A percentile compares a stretch with the other conserved stretches of the same genome.
phyloP scores from a whole-genome alignment of 495 filamentous ascomycete genomes.

The Trichoderma gamsii region DNA sequence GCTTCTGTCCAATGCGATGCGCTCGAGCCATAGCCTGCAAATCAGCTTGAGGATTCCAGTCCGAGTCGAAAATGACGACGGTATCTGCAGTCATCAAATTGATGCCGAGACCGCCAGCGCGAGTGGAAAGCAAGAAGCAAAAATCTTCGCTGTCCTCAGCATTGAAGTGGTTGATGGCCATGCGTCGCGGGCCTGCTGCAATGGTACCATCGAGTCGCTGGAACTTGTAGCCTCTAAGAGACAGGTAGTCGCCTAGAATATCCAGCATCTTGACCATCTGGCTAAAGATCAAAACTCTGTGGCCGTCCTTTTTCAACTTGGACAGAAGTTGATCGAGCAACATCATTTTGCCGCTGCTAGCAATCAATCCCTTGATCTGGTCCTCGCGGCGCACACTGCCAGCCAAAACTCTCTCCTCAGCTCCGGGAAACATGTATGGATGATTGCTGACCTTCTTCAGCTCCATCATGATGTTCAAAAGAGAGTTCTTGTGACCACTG shows the following conservation, averaged over 20 bases:
- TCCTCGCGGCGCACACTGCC: conserved; percentile 77
- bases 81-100: conserved; percentile 99
- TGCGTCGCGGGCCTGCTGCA: conserved; percentile 69
- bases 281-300: conserved; percentile 96
- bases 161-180: conserved; percentile 98
- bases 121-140: conserved; percentile 90
- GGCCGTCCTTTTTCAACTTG: conserved; percentile 84
- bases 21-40: conserved; percentile 97
- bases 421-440: conserved; percentile 92
- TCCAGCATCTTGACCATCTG: conserved; percentile 99
- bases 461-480: conserved; percentile 99
- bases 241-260: conserved; percentile 87
- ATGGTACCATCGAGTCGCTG: conserved; percentile 96
- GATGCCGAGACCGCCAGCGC: conserved; percentile 93
- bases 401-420: conserved; percentile 77
- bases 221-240: conserved; percentile 80
- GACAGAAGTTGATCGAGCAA: conserved; percentile 86
- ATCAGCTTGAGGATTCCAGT: conserved; percentile 99
- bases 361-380: conserved; percentile 81
- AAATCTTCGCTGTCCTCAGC: conserved; percentile 90
- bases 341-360: conserved; percentile 99
- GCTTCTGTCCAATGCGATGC: conserved; percentile 94
- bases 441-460: conserved; percentile 98
- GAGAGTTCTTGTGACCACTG: conserved; percentile 81
- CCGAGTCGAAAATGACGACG: conserved; percentile 95